phyloP scores from a whole-genome alignment of 495 filamentous ascomycete species.

The Pyrenopolyporus hunteri region DNA sequence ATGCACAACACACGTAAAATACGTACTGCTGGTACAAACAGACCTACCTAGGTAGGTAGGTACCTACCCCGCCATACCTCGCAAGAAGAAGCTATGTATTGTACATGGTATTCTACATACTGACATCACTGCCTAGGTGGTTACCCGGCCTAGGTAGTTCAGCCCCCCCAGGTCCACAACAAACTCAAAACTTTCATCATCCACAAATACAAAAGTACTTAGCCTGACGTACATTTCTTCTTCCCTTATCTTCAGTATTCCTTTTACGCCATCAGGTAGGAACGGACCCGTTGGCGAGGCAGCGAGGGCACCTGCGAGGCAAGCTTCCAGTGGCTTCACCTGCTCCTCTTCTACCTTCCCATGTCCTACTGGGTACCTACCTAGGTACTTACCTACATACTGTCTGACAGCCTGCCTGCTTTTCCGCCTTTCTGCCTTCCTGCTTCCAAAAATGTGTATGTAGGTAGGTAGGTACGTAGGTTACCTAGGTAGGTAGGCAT shows the following conservation, averaged over 20 bases:
- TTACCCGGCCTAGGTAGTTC: conserved; percentile 19
- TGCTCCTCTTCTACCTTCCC: not conserved
- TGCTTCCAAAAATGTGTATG: too few species aligned
- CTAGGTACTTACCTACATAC: too few species aligned
- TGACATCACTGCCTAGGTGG: conserved; percentile 35
- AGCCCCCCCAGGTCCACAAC: conserved; percentile 20
- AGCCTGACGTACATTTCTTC: conserved; percentile 11
- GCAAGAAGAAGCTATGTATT: not conserved
- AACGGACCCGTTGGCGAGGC: conserved; percentile 23
- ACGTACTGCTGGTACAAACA: too few species aligned
- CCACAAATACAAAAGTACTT: conserved; percentile 6
- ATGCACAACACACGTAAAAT: not conserved
- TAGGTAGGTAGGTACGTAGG: too few species aligned
- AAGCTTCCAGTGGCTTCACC: conserved; percentile 1
- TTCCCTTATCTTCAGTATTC: conserved; percentile 5
- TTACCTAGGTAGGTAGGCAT: too few species aligned
- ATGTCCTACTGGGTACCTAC: not conserved
- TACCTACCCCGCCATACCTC: conserved; percentile 30
- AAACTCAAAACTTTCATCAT: too few species aligned
- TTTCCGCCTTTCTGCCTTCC: too few species aligned
- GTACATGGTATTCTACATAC: conserved; percentile 5
- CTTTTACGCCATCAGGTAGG: conserved; percentile 8
- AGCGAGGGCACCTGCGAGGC: not conserved
- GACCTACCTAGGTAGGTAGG: not conserved
- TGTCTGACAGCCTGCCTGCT: too few species aligned